Evolutionary conservation across 768 basidiomycete genomes (phyloP), one percentile per base, ranked within the genome.

Genomic region (Leucosporidium creatinivorum): DNA sequence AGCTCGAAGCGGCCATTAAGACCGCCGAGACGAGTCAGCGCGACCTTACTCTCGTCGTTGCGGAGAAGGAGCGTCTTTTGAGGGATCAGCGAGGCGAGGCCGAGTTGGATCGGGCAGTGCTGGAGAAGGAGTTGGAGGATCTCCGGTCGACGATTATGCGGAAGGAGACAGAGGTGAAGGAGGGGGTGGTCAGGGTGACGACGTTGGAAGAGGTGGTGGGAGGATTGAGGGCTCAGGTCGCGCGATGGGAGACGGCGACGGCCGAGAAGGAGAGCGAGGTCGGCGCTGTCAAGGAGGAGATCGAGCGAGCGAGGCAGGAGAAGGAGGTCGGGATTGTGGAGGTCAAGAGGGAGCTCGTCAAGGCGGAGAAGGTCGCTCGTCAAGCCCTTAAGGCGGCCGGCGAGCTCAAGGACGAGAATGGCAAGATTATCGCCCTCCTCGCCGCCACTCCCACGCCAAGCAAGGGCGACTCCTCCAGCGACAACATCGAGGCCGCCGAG

Each of bases 81-180:
- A 84, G 91, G 1, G 92, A 96, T 76, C 89, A 93, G 73, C 87
- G 89, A 63, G 89, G 89, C 4, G 93, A 98, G 77, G 89, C 92
- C 19, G 91, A 96, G 74, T 89, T 92, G 1, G 93, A 97, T 77
- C 85, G 91, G 12, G 92, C 93, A 0, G 91, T 94, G 19, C 81
- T 96, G 56, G 92, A 96, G 78, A 86, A 93, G 59, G 89, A 92
- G 77, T 87, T 89, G 76, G 85, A 84, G 50, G 89, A 89, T 75
- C 79, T 89, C 48, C 83, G 84, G 70, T 85, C 84, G 1, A 81
- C 82, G 12, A 79, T 87, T 59, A 88, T 87, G 63, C 81, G 83
- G 65, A 80, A 82, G 19, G 83, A 85, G 62, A 82, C 83, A 15
- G 84, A 87, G 71, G 76, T 89, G 23, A 49, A 60, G 47, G 44